Conservation (phyloP, 495 filamentous ascomycete species). For the Daldinia grandis region DNA sequence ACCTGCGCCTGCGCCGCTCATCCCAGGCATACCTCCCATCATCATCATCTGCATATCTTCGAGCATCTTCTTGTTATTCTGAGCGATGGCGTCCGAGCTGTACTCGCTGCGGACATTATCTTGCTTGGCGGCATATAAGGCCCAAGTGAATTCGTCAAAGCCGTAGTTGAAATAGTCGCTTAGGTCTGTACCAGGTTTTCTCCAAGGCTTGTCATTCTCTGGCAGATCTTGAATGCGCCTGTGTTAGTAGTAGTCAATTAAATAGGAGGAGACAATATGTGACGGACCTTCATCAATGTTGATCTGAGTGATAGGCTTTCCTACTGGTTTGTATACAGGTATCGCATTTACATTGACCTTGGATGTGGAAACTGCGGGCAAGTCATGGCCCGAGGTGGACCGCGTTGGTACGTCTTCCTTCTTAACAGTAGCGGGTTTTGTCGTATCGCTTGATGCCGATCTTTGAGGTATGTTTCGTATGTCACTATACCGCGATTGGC, state of each 20-base stretch:
- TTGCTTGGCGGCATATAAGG: slow-evolving; percentile 91
- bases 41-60: slow-evolving; percentile 92
- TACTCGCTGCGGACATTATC: slow-evolving; percentile 75
- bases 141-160: slow-evolving; percentile 99
- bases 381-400: slow-evolving; percentile 48
- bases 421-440: slow-evolving; percentile 55
- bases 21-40: slow-evolving; percentile 75
- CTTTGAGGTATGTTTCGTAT: slow-evolving; percentile 74
- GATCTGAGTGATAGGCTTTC: slow-evolving; percentile 83
- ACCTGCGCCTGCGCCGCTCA: slow-evolving; percentile 50
- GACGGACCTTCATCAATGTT: slow-evolving; percentile 74
- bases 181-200: slow-evolving; percentile 91
- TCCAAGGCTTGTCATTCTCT: slow-evolving; percentile 91
- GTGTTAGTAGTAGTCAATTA: slow-evolving; percentile 23
- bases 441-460: slow-evolving; percentile 61
- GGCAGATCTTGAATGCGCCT: slow-evolving; percentile 66
- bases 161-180: slow-evolving; percentile 99
- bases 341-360: slow-evolving; percentile 86
- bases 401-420: slow-evolving; percentile 48
- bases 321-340: slow-evolving; percentile 74
- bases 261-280: slow-evolving; percentile 9
- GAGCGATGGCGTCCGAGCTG: slow-evolving; percentile 63
- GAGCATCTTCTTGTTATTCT: slow-evolving; percentile 82
- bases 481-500: slow-evolving; percentile 64
- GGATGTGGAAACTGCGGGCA: slow-evolving; percentile 70